Evolutionary conservation across 805 yeast species (phyloP).

Genomic region (Kodamaea nitidulidarum): DNA sequence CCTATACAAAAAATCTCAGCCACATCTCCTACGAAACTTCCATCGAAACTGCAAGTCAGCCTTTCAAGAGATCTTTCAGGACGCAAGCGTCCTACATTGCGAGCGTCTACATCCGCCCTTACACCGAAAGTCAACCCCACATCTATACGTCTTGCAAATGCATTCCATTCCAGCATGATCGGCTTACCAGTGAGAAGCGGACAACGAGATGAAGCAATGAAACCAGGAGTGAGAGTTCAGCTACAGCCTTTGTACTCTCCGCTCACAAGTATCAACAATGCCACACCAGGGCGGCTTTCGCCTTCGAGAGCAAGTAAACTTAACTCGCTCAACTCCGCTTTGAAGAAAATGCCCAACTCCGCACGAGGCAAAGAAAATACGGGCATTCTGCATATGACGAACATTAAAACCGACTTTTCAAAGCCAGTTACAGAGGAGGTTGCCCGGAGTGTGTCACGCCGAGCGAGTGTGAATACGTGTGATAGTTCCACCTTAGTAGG

Average conservation of each 20-base stretch:
- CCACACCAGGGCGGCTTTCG: background rate
- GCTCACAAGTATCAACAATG: background rate
- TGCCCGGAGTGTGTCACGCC: constrained; percentile 3
- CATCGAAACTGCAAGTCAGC: background rate
- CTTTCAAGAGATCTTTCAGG: background rate
- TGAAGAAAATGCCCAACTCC: background rate
- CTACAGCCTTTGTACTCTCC: constrained; percentile 8
- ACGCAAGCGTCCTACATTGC: constrained; percentile 1
- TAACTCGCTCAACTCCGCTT: background rate
- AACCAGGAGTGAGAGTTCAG: background rate
- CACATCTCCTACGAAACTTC: too few relatives aligned
- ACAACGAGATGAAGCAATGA: background rate
- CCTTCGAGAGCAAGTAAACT: background rate
- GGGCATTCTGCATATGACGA: background rate
- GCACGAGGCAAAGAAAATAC: constrained; percentile 4
- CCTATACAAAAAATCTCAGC: background rate
- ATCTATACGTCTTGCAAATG: constrained; percentile 9
- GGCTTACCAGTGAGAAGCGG: background rate
- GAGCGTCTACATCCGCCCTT: background rate
- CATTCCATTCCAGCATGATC: background rate
- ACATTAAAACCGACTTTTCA: constrained; percentile 3
- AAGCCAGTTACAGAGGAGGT: constrained; percentile 1
- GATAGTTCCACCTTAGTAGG: constrained; percentile 38
- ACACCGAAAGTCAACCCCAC: constrained; percentile 7
- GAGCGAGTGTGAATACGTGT: constrained; percentile 21